A percentile compares a stretch with the other conserved stretches of the same genome.
Evolutionary conservation across 495 filamentous ascomycete genomes (phyloP).

Genomic region (Xylaria venustula): DNA sequence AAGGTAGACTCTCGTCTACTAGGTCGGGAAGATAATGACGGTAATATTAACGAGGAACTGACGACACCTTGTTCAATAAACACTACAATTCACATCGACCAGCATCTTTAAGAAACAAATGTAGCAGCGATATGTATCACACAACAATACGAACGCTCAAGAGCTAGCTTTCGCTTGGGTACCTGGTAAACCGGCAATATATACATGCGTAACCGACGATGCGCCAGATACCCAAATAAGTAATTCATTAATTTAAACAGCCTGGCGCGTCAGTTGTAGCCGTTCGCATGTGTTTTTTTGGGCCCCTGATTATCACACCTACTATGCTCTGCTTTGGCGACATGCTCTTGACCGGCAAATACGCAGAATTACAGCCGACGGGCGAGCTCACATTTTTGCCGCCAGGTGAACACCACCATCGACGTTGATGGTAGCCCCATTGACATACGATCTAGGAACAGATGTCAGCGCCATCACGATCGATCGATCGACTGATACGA

Average conservation of each 20-base stretch:
- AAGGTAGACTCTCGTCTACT: background rate
- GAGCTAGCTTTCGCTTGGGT: background rate
- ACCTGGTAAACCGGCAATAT: background rate
- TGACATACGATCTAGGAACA: slow-evolving; percentile 57
- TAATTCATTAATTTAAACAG: background rate
- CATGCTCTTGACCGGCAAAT: too few relatives aligned
- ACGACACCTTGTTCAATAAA: background rate
- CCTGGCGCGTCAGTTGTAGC: too few relatives aligned
- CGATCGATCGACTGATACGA: too few relatives aligned
- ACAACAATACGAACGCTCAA: background rate
- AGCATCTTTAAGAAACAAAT: background rate
- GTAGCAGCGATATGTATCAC: background rate
- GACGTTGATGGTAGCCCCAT: slow-evolving; percentile 71
- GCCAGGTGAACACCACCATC: slow-evolving; percentile 59
- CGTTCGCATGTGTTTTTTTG: too few relatives aligned
- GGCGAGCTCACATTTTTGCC: slow-evolving; percentile 30
- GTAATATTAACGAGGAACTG: background rate
- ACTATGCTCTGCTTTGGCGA: too few relatives aligned
- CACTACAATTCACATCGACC: background rate
- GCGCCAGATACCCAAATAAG: background rate
- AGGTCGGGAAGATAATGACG: too few relatives aligned
- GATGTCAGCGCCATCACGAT: background rate
- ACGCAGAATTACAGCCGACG: too few relatives aligned
- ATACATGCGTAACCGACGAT: background rate
- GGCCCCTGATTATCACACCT: too few relatives aligned